Conservation (phyloP, 177 flowering plant genomes). For the Vitis hybrid region DNA sequence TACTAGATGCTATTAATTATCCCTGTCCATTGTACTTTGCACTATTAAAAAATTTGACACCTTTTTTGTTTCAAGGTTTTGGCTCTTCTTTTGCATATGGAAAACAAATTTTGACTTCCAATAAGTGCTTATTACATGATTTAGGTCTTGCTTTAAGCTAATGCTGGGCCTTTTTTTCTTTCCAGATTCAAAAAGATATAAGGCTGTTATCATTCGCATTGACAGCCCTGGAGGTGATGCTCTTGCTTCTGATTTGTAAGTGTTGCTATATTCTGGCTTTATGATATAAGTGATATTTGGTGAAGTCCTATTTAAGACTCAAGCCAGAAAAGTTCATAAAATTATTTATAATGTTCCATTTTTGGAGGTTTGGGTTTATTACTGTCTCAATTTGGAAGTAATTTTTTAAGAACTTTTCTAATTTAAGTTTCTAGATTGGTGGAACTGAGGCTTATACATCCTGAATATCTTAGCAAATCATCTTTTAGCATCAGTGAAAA, state of each 20-base stretch:
- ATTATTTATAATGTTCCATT: neutral
- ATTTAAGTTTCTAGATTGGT: neutral
- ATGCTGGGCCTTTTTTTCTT: conserved; percentile 4
- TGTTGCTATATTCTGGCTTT: conserved; percentile 13
- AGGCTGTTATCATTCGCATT: conserved; percentile 84
- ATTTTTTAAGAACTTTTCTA: neutral
- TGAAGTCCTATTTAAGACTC: neutral
- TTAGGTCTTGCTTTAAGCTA: neutral
- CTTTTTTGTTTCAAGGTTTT: no score
- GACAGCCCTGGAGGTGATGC: conserved; percentile 99
- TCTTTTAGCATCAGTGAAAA: no score
- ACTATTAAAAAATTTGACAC: no score
- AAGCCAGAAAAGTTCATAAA: neutral
- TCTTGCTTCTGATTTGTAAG: conserved; percentile 99
- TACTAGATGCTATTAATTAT: no score
- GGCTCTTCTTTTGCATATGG: no score
- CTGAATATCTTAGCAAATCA: no score
- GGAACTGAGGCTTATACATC: no score
- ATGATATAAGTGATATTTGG: neutral
- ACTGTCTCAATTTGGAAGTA: neutral
- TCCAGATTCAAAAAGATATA: conserved; percentile 74
- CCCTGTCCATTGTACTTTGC: no score
- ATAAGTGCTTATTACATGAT: neutral
- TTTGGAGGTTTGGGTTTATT: neutral
- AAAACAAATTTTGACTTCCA: no score